Conservation (phyloP, 129 eudicot species). For the Flaveria trinervia region DNA sequence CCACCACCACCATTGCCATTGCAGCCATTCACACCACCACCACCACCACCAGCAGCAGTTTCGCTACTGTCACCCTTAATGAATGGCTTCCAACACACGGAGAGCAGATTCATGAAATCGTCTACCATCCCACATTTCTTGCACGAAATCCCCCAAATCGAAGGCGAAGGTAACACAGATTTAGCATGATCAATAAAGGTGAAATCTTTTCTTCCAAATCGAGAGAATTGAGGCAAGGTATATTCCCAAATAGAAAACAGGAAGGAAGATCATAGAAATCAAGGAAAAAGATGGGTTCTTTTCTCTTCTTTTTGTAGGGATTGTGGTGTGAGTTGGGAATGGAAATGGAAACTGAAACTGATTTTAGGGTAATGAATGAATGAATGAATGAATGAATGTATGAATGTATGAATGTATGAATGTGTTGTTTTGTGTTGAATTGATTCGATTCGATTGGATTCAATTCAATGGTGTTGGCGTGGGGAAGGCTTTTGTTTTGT, state of each 20-base stretch:
- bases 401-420: slow-evolving; percentile 23
- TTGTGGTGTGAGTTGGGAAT: background rate
- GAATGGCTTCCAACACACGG: slow-evolving; percentile 71
- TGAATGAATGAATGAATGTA: slow-evolving; percentile 27
- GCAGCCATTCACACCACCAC: background rate
- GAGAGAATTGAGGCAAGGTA: background rate
- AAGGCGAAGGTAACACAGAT: background rate
- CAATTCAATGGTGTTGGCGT: slow-evolving; percentile 28
- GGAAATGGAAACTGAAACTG: background rate
- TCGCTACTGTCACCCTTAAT: slow-evolving; percentile 34
- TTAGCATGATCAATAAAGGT: slow-evolving; percentile 20
- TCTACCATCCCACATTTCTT: slow-evolving; percentile 70
- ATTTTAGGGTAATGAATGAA: background rate
- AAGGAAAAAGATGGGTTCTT: slow-evolving; percentile 15
- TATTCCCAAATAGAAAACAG: background rate
- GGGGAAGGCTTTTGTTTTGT: slow-evolving; percentile 43
- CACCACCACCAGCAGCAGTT: slow-evolving; percentile 27
- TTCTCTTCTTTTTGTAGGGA: background rate
- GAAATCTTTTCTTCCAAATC: background rate
- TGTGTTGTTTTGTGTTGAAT: slow-evolving; percentile 23
- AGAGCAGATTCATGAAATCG: slow-evolving; percentile 67
- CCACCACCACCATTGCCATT: slow-evolving; percentile 25
- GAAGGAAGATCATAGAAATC: no score
- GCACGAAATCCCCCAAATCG: slow-evolving; percentile 38
- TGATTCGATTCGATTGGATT: background rate